phyloP scores from a whole-genome alignment of 2,329 filamentous ascomycete genomes.

The Cytospora chrysosperma region DNA sequence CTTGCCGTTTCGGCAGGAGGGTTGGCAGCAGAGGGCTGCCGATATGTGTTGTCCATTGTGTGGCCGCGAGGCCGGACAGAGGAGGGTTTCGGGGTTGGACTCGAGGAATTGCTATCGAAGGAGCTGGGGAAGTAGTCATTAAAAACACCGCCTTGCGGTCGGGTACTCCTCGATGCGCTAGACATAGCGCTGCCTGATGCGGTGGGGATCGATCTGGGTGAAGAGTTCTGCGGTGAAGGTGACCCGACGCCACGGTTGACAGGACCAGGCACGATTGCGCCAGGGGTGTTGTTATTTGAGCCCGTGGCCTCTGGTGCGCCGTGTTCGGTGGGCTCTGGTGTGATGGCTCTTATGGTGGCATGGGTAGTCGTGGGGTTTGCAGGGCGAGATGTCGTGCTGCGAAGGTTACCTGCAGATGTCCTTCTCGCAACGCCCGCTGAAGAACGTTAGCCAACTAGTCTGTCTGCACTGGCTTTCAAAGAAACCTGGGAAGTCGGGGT shows the following conservation, averaged over 20 bases:
- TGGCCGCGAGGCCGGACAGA: conserved; percentile 54
- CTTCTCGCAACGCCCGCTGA: conserved; percentile 23
- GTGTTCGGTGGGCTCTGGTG: conserved; percentile 55
- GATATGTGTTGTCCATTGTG: conserved; percentile 56
- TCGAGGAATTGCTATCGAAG: conserved; percentile 47
- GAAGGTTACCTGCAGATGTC: conserved; percentile 31
- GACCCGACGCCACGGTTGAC: conserved; percentile 35
- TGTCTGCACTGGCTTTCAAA: neutral
- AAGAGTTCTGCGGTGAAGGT: conserved; percentile 44
- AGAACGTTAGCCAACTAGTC: conserved; percentile 1
- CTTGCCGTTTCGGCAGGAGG: conserved; percentile 48
- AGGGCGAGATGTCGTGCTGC: conserved; percentile 31
- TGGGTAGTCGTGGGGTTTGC: conserved; percentile 30
- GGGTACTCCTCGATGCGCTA: conserved; percentile 27
- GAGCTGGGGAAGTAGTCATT: conserved; percentile 54
- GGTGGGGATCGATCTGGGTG: conserved; percentile 46
- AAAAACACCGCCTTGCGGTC: conserved; percentile 59
- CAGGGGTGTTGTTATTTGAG: conserved; percentile 23
- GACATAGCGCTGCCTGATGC: conserved; percentile 37
- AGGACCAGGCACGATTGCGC: conserved; percentile 17
- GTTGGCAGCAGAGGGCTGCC: conserved; percentile 43
- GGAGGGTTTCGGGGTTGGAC: conserved; percentile 39
- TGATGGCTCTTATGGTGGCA: conserved; percentile 62
- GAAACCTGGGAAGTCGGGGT: neutral
- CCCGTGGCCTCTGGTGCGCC: conserved; percentile 28